A percentile compares a stretch with the other conserved stretches of the same genome.
Conservation (phyloP, 108 stramenopile genomes). For the Mediolabrus comicus region DNA sequence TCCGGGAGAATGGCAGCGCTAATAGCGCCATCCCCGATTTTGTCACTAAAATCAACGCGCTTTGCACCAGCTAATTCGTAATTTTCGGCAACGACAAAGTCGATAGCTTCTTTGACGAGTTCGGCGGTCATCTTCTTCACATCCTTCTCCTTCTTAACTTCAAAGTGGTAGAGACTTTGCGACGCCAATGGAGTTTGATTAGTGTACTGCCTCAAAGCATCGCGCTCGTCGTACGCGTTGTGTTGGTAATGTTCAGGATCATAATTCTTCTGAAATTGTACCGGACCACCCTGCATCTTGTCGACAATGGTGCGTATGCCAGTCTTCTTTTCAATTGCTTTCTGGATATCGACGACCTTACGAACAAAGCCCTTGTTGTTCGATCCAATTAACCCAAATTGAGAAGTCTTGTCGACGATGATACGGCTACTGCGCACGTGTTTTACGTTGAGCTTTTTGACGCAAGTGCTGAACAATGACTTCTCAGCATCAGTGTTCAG, state of each 20-base stretch:
- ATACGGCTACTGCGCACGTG: conserved; percentile 42
- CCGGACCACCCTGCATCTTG: conserved; percentile 44
- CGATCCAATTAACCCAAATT: conserved; percentile 43
- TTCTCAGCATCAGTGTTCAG: conserved; percentile 31
- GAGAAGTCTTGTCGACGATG: conserved; percentile 37
- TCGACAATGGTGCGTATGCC: conserved; percentile 38
- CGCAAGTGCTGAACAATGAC: conserved; percentile 22
- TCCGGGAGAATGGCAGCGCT: conserved; percentile 16
- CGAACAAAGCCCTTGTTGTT: conserved; percentile 38
- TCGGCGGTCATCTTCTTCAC: not conserved
- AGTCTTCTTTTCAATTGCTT: conserved; percentile 38
- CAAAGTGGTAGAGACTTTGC: not conserved
- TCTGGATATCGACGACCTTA: conserved; percentile 19
- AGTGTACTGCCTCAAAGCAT: conserved; percentile 35
- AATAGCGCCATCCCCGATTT: conserved; percentile 53
- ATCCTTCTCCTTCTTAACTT: not conserved
- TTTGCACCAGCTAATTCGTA: conserved; percentile 2
- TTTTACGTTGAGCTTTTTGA: conserved; percentile 21
- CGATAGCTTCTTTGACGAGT: not conserved
- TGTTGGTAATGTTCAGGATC: conserved; percentile 46
- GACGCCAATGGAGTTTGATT: conserved; percentile 10
- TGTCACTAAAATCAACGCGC: not conserved
- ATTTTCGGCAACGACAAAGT: not conserved
- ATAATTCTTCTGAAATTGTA: conserved; percentile 38
- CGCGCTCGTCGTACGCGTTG: conserved; percentile 45